Percentiles rank a stretch among this genome's conserved stretches.
Conservation (phyloP, 164 flowering plant species). For the Liquidambar formosana region DNA sequence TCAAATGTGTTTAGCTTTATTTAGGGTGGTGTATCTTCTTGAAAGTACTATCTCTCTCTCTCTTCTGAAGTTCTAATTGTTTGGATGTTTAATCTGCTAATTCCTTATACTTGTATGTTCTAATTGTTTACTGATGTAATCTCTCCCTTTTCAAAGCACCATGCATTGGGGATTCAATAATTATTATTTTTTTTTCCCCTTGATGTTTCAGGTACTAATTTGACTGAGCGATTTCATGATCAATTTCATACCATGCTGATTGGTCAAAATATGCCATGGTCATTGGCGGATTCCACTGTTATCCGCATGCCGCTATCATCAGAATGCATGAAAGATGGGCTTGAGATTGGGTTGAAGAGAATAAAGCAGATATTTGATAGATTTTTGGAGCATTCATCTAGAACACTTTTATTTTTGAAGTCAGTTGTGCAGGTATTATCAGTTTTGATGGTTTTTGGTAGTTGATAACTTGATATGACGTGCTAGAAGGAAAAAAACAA, state of each 20-base stretch:
- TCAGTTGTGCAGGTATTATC: conserved; percentile 78
- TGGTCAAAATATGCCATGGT: conserved; percentile 57
- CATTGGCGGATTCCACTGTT: conserved; percentile 59
- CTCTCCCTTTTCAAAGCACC: too few species aligned
- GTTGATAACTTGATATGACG: too few species aligned
- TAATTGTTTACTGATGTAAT: conserved; percentile 5
- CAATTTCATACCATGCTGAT: conserved; percentile 87
- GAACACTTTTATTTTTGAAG: conserved; percentile 69
- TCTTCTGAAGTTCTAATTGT: neutral
- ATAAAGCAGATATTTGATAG: conserved; percentile 52
- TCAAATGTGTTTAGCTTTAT: too few species aligned
- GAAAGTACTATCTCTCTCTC: neutral
- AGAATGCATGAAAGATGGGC: conserved; percentile 63
- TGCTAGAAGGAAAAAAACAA: too few species aligned
- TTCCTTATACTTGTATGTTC: neutral
- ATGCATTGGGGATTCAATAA: too few species aligned
- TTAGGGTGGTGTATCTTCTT: too few species aligned
- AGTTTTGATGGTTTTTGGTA: neutral
- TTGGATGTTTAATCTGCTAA: neutral
- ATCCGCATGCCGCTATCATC: conserved; percentile 92
- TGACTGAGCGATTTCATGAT: conserved; percentile 76
- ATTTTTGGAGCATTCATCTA: conserved; percentile 72
- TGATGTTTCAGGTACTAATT: conserved; percentile 81
- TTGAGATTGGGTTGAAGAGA: conserved; percentile 48
- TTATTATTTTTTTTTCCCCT: too few species aligned